These are phyloP conservation scores for Cylindrotheca fusiformis DNA, from an alignment of 108 stramenopile species.

Conservation along the genomic window DNA sequence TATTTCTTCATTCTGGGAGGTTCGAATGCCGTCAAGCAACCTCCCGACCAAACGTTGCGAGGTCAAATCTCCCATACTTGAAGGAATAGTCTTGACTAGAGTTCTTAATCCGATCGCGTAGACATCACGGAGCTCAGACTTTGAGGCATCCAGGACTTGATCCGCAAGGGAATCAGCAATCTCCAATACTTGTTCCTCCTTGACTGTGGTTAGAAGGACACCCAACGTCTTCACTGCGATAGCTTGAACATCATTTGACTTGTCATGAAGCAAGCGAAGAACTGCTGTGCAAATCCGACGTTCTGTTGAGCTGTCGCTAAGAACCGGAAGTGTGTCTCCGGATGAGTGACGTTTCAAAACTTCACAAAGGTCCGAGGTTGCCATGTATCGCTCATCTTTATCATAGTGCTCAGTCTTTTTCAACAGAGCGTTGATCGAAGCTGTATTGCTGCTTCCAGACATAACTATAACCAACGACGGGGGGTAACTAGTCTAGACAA, in stretches of 20 bases:
- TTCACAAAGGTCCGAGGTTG: slow-evolving; percentile 94
- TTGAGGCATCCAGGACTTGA: slow-evolving; percentile 88
- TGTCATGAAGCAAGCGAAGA: slow-evolving; percentile 87
- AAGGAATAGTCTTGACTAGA: slow-evolving; percentile 88
- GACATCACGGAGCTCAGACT: slow-evolving; percentile 94
- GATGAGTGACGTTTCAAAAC: slow-evolving; percentile 56
- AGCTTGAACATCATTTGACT: slow-evolving; percentile 95
- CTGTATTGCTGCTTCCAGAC: too few species aligned
- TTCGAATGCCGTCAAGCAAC: slow-evolving; percentile 79
- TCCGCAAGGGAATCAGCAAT: slow-evolving; percentile 89
- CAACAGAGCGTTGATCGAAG: slow-evolving; percentile 61
- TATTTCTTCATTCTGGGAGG: slow-evolving; percentile 53
- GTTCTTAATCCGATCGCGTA: slow-evolving; percentile 98
- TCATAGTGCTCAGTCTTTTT: slow-evolving; percentile 86
- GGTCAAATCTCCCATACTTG: slow-evolving; percentile 79
- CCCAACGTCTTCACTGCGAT: slow-evolving; percentile 97
- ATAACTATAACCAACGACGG: background rate
- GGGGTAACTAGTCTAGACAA: background rate
- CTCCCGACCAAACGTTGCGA: slow-evolving; percentile 66
- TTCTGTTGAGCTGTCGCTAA: slow-evolving; percentile 78
- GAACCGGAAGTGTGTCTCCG: background rate
- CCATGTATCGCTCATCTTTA: slow-evolving; percentile 99
- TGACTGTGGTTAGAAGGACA: slow-evolving; percentile 91
- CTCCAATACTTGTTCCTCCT: slow-evolving; percentile 86
- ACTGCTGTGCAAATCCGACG: slow-evolving; percentile 90